These are phyloP conservation scores for Cornus controversa DNA, from an alignment of 148 eudicot species.

Conservation along the genomic window DNA sequence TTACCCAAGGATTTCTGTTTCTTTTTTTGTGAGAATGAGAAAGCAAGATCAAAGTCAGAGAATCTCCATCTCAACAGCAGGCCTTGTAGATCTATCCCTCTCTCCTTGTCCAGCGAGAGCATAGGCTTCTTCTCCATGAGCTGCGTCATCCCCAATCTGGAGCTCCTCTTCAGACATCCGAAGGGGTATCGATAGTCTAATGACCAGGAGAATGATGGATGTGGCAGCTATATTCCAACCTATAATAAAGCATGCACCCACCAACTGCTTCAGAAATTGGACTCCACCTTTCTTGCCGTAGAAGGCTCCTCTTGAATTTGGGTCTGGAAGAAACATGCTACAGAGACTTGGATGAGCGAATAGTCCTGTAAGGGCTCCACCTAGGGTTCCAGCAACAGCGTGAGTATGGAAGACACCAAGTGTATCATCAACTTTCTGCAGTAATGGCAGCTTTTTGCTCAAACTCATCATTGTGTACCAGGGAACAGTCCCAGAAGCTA, in stretches of 20 bases:
- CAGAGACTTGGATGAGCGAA: conserved; percentile 24
- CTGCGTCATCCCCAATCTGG: conserved; percentile 26
- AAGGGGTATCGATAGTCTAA: conserved; percentile 15
- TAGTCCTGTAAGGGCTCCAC: conserved; percentile 23
- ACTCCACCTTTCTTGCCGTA: conserved; percentile 9
- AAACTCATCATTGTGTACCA: conserved; percentile 31
- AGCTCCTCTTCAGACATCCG: conserved; percentile 29
- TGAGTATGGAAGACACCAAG: conserved; percentile 31
- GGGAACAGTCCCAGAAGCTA: conserved; percentile 20
- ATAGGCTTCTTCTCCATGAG: conserved; percentile 31
- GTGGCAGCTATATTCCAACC: conserved; percentile 27
- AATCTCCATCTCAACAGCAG: conserved; percentile 10
- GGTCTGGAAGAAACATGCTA: conserved; percentile 21
- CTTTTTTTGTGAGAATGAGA: neutral
- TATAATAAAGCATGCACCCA: conserved; percentile 18
- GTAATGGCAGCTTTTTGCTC: conserved; percentile 13
- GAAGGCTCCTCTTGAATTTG: conserved; percentile 21
- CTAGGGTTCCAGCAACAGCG: conserved; percentile 23
- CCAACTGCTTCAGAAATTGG: conserved; percentile 25
- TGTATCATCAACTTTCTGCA: conserved; percentile 23
- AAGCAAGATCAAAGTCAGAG: neutral
- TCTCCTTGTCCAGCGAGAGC: conserved; percentile 24
- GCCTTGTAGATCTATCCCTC: conserved; percentile 6
- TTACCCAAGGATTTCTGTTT: neutral
- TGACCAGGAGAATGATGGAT: conserved; percentile 20